A percentile compares a stretch with the other conserved stretches of the same genome.
Evolutionary conservation across 2,329 filamentous ascomycete genomes (phyloP).

Genomic region (Neopestalotiopsis sp.): DNA sequence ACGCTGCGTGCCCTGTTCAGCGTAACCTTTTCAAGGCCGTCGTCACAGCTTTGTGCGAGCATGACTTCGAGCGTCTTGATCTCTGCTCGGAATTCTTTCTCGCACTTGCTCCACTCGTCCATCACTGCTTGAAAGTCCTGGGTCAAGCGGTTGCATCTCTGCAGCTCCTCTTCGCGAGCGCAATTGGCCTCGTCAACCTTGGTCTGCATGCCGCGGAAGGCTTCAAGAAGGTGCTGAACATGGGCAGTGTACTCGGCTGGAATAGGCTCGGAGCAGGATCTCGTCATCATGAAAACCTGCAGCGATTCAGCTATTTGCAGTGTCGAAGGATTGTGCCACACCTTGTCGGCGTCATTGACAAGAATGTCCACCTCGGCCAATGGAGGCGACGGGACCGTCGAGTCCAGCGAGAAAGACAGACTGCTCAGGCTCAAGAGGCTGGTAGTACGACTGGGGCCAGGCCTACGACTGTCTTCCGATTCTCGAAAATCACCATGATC

Average conservation of each 20-base stretch:
- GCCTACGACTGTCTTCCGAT: constrained; percentile 20
- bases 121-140: constrained; percentile 42
- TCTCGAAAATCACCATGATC: constrained; percentile 20
- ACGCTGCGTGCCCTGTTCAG: constrained; percentile 49
- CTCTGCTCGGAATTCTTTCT: constrained; percentile 43
- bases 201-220: constrained; percentile 37
- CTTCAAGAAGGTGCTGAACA: constrained; percentile 46
- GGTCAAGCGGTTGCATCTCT: constrained; percentile 37
- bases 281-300: constrained; percentile 47
- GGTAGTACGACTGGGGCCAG: constrained; percentile 26
- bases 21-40: constrained; percentile 50
- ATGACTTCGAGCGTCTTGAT: constrained; percentile 46
- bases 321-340: constrained; percentile 47
- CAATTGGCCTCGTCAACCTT: constrained; percentile 35
- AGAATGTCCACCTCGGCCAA: constrained; percentile 15
- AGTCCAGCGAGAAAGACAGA: constrained; percentile 22
- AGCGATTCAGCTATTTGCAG: constrained; percentile 51
- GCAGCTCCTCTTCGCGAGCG: constrained; percentile 35
- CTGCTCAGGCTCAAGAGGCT: constrained; percentile 29
- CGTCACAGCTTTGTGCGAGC: constrained; percentile 39
- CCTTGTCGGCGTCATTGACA: constrained; percentile 33
- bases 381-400: constrained; percentile 14
- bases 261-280: constrained; percentile 39
- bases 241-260: constrained; percentile 49
- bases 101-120: constrained; percentile 44